Evolutionary conservation across 2,329 filamentous ascomycete genomes (phyloP), one percentile per base, ranked within the genome.

Genomic region (Microdochium bolleyi): DNA sequence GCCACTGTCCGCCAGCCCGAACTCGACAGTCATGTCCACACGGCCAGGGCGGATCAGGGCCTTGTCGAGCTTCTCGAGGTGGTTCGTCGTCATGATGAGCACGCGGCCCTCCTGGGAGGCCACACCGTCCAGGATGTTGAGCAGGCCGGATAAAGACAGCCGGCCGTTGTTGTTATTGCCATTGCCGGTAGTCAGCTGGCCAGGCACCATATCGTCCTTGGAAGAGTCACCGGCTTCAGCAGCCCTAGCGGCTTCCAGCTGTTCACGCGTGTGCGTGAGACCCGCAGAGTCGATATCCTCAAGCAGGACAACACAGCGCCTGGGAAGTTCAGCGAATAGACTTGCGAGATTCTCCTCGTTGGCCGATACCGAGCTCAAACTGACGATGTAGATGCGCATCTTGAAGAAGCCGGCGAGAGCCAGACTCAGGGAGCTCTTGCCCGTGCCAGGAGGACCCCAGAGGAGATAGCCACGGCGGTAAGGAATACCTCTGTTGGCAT

Each of bases 381-480:
- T 85, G 57, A 89, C 76, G 52, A 89, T 85, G 67, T 89, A 89
- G 56, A 90, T 85, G 49, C 80, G 77, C 70, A 90, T 77, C 54
- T 82, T 80, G 64, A 89, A 85, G 61, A 82, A 78, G 4, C 87
- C 87, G 0, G 87, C 85, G 50, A 88, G 74, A 0, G 87, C 86
- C 44, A 89, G 77, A 57, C 81, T 85, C 1, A 90, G 74, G 48
- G 83, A 87, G 48, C 83, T 87, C 68, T 92, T 94, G 14, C 89
- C 88, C 0, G 88, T 92, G 1, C 89, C 88, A 0, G 88, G 88
- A 0, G 89, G 88, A 0, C 90, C 90, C 57, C 92, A 76, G 16
- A 95, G 82, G 0, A 95, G 78, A 62, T 94, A 95, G 0, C 90
- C 91, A 3, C 90, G 79, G 14, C 90, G 81, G 65, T 95, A 95